Evolutionary conservation across 192 early-diverging fungal species (phyloP).

Genomic region (Phycomyces nitens): DNA sequence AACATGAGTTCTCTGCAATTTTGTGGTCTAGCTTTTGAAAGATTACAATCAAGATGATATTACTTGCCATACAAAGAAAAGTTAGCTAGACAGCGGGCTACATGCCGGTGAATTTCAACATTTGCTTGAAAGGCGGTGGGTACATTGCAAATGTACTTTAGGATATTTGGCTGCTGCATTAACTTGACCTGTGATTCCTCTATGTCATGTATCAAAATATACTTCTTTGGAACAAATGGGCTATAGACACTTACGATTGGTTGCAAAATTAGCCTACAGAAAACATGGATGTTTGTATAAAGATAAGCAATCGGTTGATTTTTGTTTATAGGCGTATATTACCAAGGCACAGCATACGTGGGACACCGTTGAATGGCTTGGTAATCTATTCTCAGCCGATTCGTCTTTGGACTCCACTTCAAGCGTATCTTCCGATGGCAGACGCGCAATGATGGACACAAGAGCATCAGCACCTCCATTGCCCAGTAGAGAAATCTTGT

Average conservation of each 20-base stretch:
- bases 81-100: slow-evolving; percentile 52
- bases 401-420: slow-evolving; percentile 1
- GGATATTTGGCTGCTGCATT: slow-evolving; percentile 47
- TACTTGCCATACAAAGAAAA: slow-evolving; percentile 49
- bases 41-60: too few species aligned
- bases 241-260: slow-evolving; percentile 45
- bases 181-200: slow-evolving; percentile 44
- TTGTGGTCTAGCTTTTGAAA: too few species aligned
- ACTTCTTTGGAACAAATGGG: too few species aligned
- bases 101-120: slow-evolving; percentile 53
- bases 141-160: slow-evolving; percentile 41
- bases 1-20: too few species aligned
- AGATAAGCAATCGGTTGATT: not conserved
- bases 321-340: not conserved
- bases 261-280: slow-evolving; percentile 52
- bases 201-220: slow-evolving; percentile 11
- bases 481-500: slow-evolving; percentile 34
- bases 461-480: slow-evolving; percentile 27
- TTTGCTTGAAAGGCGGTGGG: slow-evolving; percentile 37
- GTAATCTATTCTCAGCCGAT: slow-evolving; percentile 6
- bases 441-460: slow-evolving; percentile 14
- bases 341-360: slow-evolving; percentile 54
- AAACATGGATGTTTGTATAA: not conserved
- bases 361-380: slow-evolving; percentile 37
- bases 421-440: slow-evolving; percentile 5